These are phyloP conservation scores for Dothistroma pini DNA, from an alignment of 2,329 filamentous ascomycete species.

Conservation along the genomic window DNA sequence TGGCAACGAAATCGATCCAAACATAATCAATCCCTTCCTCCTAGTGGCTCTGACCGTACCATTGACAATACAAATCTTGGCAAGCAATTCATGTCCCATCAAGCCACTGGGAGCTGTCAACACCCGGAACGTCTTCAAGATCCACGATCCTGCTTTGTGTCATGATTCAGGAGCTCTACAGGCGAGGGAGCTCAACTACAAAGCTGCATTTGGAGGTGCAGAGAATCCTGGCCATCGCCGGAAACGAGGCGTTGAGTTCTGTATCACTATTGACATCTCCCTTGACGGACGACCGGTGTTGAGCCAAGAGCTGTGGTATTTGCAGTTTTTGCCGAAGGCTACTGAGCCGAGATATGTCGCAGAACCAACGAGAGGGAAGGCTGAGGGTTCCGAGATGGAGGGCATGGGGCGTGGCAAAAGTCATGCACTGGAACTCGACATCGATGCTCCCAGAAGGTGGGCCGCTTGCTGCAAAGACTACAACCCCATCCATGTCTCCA, in stretches of 20 bases:
- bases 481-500: conserved; percentile 21
- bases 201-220: conserved; percentile 12
- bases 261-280: conserved; percentile 13
- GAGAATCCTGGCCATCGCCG: conserved; percentile 9
- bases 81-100: conserved; percentile 14
- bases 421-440: conserved; percentile 3
- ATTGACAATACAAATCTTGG: conserved; percentile 13
- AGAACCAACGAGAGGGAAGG: background rate
- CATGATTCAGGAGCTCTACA: conserved; percentile 4
- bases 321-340: conserved; percentile 12
- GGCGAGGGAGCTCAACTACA: conserved; percentile 8
- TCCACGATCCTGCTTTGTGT: conserved; percentile 10
- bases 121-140: conserved; percentile 14
- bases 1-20: background rate
- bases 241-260: conserved; percentile 21
- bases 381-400: background rate
- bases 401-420: background rate
- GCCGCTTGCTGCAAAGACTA: conserved; percentile 22
- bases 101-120: conserved; percentile 21
- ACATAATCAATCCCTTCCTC: conserved; percentile 5
- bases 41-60: conserved; percentile 15
- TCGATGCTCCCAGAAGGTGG: conserved; percentile 15
- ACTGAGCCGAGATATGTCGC: conserved; percentile 7
- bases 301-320: conserved; percentile 14
- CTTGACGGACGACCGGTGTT: background rate